These are phyloP conservation scores for Lichina pygmaea DNA, from an alignment of 495 filamentous ascomycete species.

Conservation along the genomic window DNA sequence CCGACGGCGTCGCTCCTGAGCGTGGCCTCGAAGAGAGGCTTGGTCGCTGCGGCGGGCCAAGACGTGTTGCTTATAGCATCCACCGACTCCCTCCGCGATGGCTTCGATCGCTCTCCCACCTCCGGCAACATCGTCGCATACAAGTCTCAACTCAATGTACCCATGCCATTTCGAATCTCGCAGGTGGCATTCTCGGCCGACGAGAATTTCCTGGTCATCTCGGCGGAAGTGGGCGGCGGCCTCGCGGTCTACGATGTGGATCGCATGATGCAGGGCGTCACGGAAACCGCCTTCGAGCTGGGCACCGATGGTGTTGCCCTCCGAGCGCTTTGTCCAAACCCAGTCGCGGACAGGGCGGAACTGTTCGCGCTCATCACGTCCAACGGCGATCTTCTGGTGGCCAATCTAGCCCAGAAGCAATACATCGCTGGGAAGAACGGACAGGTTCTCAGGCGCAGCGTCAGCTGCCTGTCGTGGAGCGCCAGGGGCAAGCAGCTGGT, in stretches of 20 bases:
- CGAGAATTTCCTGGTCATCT: constrained; percentile 59
- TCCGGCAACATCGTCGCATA: constrained; percentile 37
- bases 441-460: constrained; percentile 37
- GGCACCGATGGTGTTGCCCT: constrained; percentile 47
- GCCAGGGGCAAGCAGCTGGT: constrained; percentile 76
- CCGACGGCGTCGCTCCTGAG: constrained; percentile 65
- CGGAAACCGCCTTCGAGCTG: constrained; percentile 44
- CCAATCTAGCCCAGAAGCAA: constrained; percentile 42
- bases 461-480: constrained; percentile 80
- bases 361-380: constrained; percentile 55
- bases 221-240: constrained; percentile 57
- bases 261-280: constrained; percentile 31
- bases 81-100: constrained; percentile 51
- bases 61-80: constrained; percentile 48
- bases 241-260: constrained; percentile 58
- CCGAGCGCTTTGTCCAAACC: constrained; percentile 58
- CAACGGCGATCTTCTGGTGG: constrained; percentile 58
- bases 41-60: constrained; percentile 71
- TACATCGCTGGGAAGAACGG: constrained; percentile 34
- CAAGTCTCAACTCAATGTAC: constrained; percentile 41
- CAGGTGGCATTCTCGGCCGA: constrained; percentile 75
- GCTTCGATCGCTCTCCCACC: constrained; percentile 21
- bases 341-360: constrained; percentile 31
- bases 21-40: constrained; percentile 51
- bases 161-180: constrained; percentile 47